A percentile compares a stretch with the other conserved stretches of the same genome.
phyloP scores from a whole-genome alignment of 2,329 filamentous ascomycete species.

The Fusarium goolgardi region DNA sequence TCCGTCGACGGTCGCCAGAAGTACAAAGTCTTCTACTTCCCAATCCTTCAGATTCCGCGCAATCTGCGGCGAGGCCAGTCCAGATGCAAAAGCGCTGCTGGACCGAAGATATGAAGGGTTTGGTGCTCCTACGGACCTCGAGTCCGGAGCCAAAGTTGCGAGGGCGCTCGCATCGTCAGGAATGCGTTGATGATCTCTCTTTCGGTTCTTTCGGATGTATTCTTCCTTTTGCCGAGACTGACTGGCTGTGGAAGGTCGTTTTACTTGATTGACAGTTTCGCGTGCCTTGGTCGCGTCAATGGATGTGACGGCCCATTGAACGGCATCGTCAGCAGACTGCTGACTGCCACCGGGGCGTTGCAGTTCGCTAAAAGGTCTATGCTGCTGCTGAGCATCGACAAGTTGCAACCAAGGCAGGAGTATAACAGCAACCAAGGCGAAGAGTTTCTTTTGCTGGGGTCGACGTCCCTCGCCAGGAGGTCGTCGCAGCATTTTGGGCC shows the following conservation, averaged over 20 bases:
- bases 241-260: conserved; percentile 43
- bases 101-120: conserved; percentile 67
- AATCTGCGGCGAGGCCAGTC: conserved; percentile 84
- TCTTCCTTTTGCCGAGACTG: conserved; percentile 41
- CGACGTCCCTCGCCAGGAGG: conserved; percentile 68
- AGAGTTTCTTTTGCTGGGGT: conserved; percentile 59
- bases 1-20: conserved; percentile 99
- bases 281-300: conserved; percentile 48
- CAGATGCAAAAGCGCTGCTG: conserved; percentile 69
- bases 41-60: conserved; percentile 99
- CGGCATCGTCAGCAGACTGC: conserved; percentile 46
- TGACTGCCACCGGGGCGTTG: conserved; percentile 44
- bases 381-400: conserved; percentile 74
- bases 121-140: conserved; percentile 94
- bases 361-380: conserved; percentile 50
- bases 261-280: conserved; percentile 47
- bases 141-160: conserved; percentile 93
- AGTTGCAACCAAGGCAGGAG: conserved; percentile 66
- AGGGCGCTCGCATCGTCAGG: conserved; percentile 89
- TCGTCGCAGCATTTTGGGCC: conserved; percentile 69
- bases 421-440: conserved; percentile 68
- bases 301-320: conserved; percentile 49
- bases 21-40: conserved; percentile 99
- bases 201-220: conserved; percentile 50
- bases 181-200: conserved; percentile 50